Base-by-base conservation (phyloP, 2,329 filamentous ascomycete species). In the Colletotrichum sp. region DNA sequence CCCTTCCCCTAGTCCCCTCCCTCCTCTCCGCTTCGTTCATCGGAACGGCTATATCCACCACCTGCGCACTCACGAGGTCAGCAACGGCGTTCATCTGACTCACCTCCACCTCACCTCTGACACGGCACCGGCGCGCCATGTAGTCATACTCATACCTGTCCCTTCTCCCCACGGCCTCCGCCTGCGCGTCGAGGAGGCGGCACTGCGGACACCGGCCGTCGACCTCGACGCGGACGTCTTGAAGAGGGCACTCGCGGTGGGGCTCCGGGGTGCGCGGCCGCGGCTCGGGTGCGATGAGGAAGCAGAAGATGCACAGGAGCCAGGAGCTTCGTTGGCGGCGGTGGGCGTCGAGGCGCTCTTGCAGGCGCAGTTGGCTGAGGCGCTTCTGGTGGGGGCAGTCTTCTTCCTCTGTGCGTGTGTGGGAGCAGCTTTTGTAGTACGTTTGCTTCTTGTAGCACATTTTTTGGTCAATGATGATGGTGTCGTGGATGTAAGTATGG, bases 391-490 rank as follows among this genome's bases (percentile, higher is more conserved):
- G 28, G n/a, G 34, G 28, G 62, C 72, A 75, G 69, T n/a, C 36
- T 26, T 34, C n/a, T 30, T 62, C 52, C 52, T 67, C 62, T 18
- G 36, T 32, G 3, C 18, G 30, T 10, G 52, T 36, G 52, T 75
- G 72, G 21, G 36, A 36, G 62, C 72, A 75, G 28, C 13, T 21
- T 32, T 26, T 75, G 34, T 44, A 75, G 44, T 66, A 52, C 34
- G 30, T 72, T 36, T 75, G 69, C 36, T 75, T 75, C 8, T 28
- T 66, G 60, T 44, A 75, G 69, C 72, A 75, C 72, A 75, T 75
- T 4, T 66, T 30, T 21, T 34, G 4, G 24, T 26, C 24, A 26
- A 26, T 4, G 4, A n/a, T n/a, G 26, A 9, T 34, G 24, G 8
- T 24, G 26, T 26, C 1, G 44, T 8, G 15, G 13, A 21, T 71